Evolutionary conservation across 441 rosid species (phyloP).

Genomic region (Isatis lusitanica): DNA sequence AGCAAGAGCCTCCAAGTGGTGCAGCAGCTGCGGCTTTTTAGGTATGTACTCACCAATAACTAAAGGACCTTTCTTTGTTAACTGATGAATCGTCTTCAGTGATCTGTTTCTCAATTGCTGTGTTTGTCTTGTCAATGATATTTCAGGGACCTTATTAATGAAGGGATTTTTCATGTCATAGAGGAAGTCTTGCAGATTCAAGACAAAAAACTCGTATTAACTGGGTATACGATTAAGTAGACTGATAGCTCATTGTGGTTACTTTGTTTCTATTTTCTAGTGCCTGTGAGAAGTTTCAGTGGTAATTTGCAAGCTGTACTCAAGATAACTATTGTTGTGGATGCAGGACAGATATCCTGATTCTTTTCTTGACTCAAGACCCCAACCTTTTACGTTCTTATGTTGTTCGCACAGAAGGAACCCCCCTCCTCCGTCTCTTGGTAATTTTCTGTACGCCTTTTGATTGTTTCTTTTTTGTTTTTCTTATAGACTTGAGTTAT

Average conservation of each 20-base stretch:
- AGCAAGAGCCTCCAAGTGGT: slow-evolving; percentile 96
- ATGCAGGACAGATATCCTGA: slow-evolving; percentile 99
- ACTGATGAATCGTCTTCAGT: background rate
- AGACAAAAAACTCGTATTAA: slow-evolving; percentile 85
- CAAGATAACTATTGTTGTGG: slow-evolving; percentile 51
- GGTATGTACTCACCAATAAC: slow-evolving; percentile 49
- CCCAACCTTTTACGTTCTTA: slow-evolving; percentile 93
- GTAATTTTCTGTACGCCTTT: slow-evolving; percentile 48
- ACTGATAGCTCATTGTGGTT: slow-evolving; percentile 31
- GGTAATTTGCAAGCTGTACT: slow-evolving; percentile 33
- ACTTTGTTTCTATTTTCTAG: slow-evolving; percentile 21
- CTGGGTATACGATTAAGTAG: slow-evolving; percentile 60
- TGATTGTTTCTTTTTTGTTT: slow-evolving; percentile 17
- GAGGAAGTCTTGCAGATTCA: slow-evolving; percentile 83
- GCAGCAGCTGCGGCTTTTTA: slow-evolving; percentile 92
- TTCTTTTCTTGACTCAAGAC: slow-evolving; percentile 94
- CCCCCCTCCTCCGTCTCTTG: slow-evolving; percentile 79
- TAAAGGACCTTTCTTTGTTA: slow-evolving; percentile 12
- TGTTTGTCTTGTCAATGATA: slow-evolving; percentile 13
- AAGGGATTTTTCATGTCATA: slow-evolving; percentile 85
- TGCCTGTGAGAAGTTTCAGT: slow-evolving; percentile 8
- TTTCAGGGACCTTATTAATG: slow-evolving; percentile 86
- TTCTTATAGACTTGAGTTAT: background rate
- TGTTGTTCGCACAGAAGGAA: slow-evolving; percentile 84
- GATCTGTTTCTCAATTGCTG: slow-evolving; percentile 5